Base-by-base conservation (phyloP, 371 early-diverging fungal genomes). In the Conidiobolus incongruus region DNA sequence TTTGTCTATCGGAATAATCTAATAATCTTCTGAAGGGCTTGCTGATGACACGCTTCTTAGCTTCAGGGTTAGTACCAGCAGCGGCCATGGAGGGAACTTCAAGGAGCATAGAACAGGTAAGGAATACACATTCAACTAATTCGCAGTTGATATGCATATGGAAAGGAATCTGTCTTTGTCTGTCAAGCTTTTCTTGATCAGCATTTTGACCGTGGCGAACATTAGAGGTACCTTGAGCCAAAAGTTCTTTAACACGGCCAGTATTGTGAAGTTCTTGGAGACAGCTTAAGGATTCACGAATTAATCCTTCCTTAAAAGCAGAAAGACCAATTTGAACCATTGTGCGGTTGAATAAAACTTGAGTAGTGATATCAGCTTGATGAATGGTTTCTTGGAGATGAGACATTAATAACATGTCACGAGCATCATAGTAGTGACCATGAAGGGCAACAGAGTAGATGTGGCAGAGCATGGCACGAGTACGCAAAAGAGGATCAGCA, bases 121-220 rank as follows among this genome's bases (percentile, higher is more conserved):
- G 64, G 62, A 88, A 93, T 24, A 86, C 85, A 57, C 86, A 91
- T 68, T 97, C 98, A 34, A 97, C 61, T 21, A 97, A 72, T 59
- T 97, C 98, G 50, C 93, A 62, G 68, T 94, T 92, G 64, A 97
- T 89, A 68, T 91, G 92, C 87, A 93, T 86, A 66, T 93, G 93
- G 85, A 93, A 92, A 19, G 95, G 97, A 51, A 96, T 67, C 68
- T 84, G 90, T 40, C 92, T 73, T 63, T 77, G 81, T 56, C 84
- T 82, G 56, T 91, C 91, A 23, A 81, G 62, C 52, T 77, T 75
- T 55, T 93, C 95, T 54, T 82, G 75, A 52, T 89, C 92, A 4
- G 84, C 71, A 11, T 80, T 73, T 40, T 68, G 51, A 31, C 65
- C 66, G 54, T 72, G 75, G 41, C 77, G 70, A 59, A 75, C 79